Evolutionary conservation across 1,284 basidiomycete genomes (phyloP).

Genomic region (Irpex sp.): DNA sequence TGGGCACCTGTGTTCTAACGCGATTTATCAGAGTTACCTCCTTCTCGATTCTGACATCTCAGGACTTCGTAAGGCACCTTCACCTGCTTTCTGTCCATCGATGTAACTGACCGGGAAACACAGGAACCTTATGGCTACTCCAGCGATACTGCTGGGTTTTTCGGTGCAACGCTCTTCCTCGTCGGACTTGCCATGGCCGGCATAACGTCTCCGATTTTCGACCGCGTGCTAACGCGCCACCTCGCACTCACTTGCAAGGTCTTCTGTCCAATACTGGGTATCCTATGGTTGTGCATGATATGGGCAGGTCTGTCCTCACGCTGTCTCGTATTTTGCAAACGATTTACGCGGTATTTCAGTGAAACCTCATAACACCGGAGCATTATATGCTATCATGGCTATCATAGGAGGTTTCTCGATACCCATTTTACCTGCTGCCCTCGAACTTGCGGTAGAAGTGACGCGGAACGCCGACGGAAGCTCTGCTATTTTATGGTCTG

Average conservation of each 20-base stretch:
- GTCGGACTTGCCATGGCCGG: constrained; percentile 66
- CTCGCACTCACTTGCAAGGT: constrained; percentile 58
- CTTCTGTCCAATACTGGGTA: constrained; percentile 57
- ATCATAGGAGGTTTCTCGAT: constrained; percentile 63
- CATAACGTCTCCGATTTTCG: constrained; percentile 68
- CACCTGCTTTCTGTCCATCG: neutral
- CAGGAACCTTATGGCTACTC: constrained; percentile 76
- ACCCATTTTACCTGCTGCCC: constrained; percentile 65
- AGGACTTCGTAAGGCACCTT: constrained; percentile 54
- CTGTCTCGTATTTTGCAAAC: neutral
- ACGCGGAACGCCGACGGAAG: constrained; percentile 75
- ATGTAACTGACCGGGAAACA: neutral
- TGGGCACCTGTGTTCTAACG: neutral
- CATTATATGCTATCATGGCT: constrained; percentile 61
- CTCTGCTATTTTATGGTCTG: constrained; percentile 70
- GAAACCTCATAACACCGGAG: constrained; percentile 52
- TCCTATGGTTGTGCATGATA: constrained; percentile 66
- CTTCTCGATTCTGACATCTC: constrained; percentile 61
- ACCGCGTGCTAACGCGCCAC: constrained; percentile 71
- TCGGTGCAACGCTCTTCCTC: constrained; percentile 66
- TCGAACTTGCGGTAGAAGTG: constrained; percentile 75
- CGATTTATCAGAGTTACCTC: constrained; percentile 30
- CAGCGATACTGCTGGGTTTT: constrained; percentile 55
- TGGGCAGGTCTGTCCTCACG: constrained; percentile 61
- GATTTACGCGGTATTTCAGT: constrained; percentile 35